Evolutionary conservation across 805 yeast genomes (phyloP).

Genomic region (Barnettozyma populi): DNA sequence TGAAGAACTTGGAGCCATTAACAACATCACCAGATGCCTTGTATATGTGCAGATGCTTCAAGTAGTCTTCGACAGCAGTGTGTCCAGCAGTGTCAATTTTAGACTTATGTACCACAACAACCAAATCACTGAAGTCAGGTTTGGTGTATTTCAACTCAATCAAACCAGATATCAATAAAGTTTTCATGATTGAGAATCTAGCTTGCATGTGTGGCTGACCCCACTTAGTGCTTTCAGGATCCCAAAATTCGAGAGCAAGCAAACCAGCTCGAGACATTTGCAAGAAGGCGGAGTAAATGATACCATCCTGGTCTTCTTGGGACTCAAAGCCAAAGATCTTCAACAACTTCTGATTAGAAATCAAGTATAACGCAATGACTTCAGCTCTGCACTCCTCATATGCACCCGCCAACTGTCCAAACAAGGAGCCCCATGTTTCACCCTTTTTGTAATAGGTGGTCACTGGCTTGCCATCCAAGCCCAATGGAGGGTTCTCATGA

Average conservation of each 20-base stretch:
- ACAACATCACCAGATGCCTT: constrained; percentile 72
- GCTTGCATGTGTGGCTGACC: constrained; percentile 97
- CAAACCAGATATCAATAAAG: constrained; percentile 60
- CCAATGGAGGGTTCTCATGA: constrained; percentile 52
- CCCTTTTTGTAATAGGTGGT: constrained; percentile 69
- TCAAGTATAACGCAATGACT: constrained; percentile 76
- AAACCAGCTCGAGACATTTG: constrained; percentile 89
- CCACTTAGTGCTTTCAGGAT: constrained; percentile 77
- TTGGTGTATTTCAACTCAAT: constrained; percentile 46
- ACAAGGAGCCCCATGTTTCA: constrained; percentile 87
- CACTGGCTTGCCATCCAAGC: constrained; percentile 56
- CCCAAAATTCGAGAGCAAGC: constrained; percentile 80
- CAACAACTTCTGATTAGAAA: constrained; percentile 61
- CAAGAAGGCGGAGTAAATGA: constrained; percentile 62
- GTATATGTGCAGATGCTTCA: constrained; percentile 68
- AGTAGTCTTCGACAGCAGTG: constrained; percentile 64
- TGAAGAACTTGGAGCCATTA: constrained; percentile 58
- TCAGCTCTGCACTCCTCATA: constrained; percentile 94
- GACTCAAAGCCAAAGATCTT: constrained; percentile 65
- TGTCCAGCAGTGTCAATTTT: constrained; percentile 69
- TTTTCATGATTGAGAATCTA: constrained; percentile 76
- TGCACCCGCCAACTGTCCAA: constrained; percentile 78
- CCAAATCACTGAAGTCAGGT: constrained; percentile 51
- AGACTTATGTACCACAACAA: constrained; percentile 50
- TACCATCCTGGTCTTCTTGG: constrained; percentile 53